These are phyloP conservation scores for Fusarium decemcellulare DNA, from an alignment of 2,329 filamentous ascomycete species.

Conservation along the genomic window DNA sequence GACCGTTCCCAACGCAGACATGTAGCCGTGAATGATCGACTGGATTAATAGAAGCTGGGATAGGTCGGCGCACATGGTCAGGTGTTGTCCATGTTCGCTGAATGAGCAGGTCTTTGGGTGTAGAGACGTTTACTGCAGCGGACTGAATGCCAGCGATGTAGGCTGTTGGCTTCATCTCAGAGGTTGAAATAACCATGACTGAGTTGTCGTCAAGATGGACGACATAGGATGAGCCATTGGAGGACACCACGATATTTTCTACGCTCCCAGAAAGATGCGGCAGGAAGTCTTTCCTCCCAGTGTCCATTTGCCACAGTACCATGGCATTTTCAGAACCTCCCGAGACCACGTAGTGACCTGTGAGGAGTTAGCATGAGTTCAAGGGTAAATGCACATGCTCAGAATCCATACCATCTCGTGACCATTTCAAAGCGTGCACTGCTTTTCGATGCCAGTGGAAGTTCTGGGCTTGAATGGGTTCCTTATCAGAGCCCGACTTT, in stretches of 20 bases:
- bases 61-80: conserved; percentile 61
- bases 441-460: conserved; percentile 93
- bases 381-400: background rate
- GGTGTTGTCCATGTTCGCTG: conserved; percentile 64
- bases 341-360: conserved; percentile 94
- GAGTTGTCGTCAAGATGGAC: conserved; percentile 94
- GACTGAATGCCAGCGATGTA: conserved; percentile 89
- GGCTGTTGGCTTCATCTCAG: conserved; percentile 86
- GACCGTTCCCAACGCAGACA: conserved; percentile 75
- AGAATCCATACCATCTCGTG: conserved; percentile 78
- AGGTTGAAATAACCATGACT: conserved; percentile 88
- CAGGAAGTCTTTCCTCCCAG: conserved; percentile 83
- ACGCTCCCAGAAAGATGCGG: conserved; percentile 92
- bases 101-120: conserved; percentile 67
- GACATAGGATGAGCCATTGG: conserved; percentile 84
- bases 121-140: conserved; percentile 64
- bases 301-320: conserved; percentile 94
- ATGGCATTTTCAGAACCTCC: conserved; percentile 92
- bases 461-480: conserved; percentile 72
- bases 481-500: conserved; percentile 56
- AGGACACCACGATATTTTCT: conserved; percentile 86
- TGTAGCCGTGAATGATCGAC: conserved; percentile 74
- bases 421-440: conserved; percentile 92
- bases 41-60: conserved; percentile 76
- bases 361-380: conserved; percentile 48